These are phyloP conservation scores for Platanthera zijinensis DNA, from an alignment of 106 monocot genomes.

Conservation along the genomic window DNA sequence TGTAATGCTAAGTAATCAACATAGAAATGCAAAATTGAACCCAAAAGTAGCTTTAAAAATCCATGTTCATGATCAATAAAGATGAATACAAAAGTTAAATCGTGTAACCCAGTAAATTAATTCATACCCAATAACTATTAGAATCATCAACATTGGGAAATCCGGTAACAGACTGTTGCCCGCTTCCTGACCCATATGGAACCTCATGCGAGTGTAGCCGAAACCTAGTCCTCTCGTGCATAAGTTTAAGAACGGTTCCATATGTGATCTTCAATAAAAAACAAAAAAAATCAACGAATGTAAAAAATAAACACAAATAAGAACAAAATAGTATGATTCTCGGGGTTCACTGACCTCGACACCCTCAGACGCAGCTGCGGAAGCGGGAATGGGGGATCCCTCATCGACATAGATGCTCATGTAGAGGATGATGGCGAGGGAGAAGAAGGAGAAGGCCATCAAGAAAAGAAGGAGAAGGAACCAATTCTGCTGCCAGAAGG, in stretches of 20 bases:
- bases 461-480: slow-evolving; percentile 37
- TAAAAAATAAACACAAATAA: not conserved
- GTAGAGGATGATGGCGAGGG: slow-evolving; percentile 36
- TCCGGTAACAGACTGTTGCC: slow-evolving; percentile 85
- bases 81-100: not conserved
- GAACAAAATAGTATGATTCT: not conserved
- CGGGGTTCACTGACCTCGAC: slow-evolving; percentile 32
- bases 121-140: slow-evolving; percentile 81
- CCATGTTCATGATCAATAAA: too few relatives aligned
- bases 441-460: slow-evolving; percentile 37
- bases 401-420: slow-evolving; percentile 30
- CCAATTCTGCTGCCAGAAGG: slow-evolving; percentile 53
- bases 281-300: not conserved
- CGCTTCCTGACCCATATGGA: slow-evolving; percentile 81
- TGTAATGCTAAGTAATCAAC: not conserved
- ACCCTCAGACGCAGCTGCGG: slow-evolving; percentile 19
- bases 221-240: slow-evolving; percentile 81
- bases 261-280: slow-evolving; percentile 44
- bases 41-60: not conserved
- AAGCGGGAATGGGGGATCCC: slow-evolving; percentile 16
- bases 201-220: slow-evolving; percentile 85
- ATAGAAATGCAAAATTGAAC: not conserved
- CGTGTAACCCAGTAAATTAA: not conserved
- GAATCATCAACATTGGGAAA: slow-evolving; percentile 69
- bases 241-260: slow-evolving; percentile 65